Evolutionary conservation across 1,284 basidiomycete genomes (phyloP), one percentile per base, ranked within the genome.

Genomic region (Ganoderma multipileum): DNA sequence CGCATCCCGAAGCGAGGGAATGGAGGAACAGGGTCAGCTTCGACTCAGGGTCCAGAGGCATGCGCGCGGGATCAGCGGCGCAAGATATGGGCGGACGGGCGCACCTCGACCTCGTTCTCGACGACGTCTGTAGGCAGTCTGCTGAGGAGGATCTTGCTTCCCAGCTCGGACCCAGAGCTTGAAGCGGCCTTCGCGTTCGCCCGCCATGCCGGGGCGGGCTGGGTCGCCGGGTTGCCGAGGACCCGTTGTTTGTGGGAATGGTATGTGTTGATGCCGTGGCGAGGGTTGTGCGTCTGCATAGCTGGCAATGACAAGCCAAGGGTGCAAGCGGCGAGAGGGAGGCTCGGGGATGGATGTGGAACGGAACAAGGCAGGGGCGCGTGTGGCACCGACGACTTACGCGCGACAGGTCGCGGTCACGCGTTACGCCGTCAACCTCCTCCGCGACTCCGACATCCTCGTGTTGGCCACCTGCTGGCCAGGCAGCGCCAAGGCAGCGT

Each of bases 111-210:
- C 72, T 94, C 91, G 52, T 82, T 82, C 68, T 91, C 88, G 12
- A 82, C 83, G 8, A 94, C 92, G 77, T 94, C 91, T 41, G 81
- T 72, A 0, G 92, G 92, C n/a, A 94, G 80, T 70, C 83, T 84
- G 71, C 88, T 91, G 65, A 93, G 77, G 57, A 94, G 80, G 23
- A 94, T 91, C 77, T 89, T 92, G 79, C 90, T 91, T 5, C 89
- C 90, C n/a, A 68, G 67, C 12, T 77, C 77, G 3, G 76, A 73
- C 11, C 71, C 71, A 38, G 79, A 70, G 78, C 78, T 62, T 72
- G 80, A 68, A 68, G 80, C 70, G 75, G 73, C 61, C 33, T 83
- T 72, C 74, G 77, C 72, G 54, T 81, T 80, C 54, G 73, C 73
- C 52, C 84, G 81, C 90, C 90, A 92, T 26, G 90, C 88, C 3